Evolutionary conservation across 257 asterid genomes (phyloP), one percentile per base, ranked within the genome.

Genomic region (Solanum chilense): DNA sequence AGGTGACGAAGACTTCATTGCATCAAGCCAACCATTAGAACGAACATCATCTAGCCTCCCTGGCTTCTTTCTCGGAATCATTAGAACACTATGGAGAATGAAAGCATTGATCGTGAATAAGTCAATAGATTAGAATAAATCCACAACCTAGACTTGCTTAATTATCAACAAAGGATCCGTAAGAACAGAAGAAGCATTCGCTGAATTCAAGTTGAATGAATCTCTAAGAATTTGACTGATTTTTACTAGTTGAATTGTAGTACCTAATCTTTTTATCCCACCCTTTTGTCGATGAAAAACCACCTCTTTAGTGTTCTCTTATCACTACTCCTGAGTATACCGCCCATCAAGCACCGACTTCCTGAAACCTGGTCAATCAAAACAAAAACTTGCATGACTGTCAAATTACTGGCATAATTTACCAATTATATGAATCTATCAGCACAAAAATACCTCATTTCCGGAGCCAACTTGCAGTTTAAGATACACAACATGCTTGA

Each of bases 1-100:
- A 88, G 98, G 97, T 13, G 98, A 94, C 13, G 98, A 94, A 60
- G 97, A 91, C 89, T 87, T 89, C 98, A 94, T 94, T 6, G 97
- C 95, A 20, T 94, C 98, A 21, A 94, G 95, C 94, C 98, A 94
- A 81, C 95, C 94, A 31, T 94, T 93, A 62, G 95, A 92, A 11
- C 87, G 88, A 73, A 92, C 94, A 47, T 94, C 96, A 3, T 93
- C 95, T 9, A 94, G 90, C 71, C 90, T 94, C 47, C 90, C 94
- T 1, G 94, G 93, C 78, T 93, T 94, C 86, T 92, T 94, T 80
- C 93, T 91, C 1, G 92, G 87, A 71, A 87, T 64, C 39, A 89
- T 77, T 21, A 87, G 87, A 86, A 80, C 78, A 15, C 87, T 84
- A 33, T 86, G 21, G 98, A 86, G 82, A 91, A 90, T 56, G 96